These are phyloP conservation scores for Neurospora hispaniola DNA, from an alignment of 495 filamentous ascomycete species.

Conservation along the genomic window DNA sequence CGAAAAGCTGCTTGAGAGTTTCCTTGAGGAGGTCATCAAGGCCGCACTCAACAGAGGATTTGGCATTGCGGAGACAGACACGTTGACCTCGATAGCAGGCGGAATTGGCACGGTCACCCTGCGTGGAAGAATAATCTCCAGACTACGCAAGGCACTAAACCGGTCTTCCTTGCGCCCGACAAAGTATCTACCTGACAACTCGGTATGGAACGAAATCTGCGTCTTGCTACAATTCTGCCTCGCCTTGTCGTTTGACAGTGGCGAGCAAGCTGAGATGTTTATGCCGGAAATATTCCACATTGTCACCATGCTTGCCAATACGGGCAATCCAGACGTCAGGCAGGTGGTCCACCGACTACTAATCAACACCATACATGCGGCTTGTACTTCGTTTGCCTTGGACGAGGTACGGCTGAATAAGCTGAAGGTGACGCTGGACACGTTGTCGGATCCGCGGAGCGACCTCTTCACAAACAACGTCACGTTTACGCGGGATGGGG, in stretches of 20 bases:
- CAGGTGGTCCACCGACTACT: slow-evolving; percentile 48
- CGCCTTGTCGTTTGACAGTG: slow-evolving; percentile 53
- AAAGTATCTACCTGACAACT: slow-evolving; percentile 48
- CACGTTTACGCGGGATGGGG: slow-evolving; percentile 29
- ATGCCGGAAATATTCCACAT: slow-evolving; percentile 57
- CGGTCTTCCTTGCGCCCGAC: slow-evolving; percentile 52
- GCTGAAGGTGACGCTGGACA: slow-evolving; percentile 41
- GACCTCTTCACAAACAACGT: slow-evolving; percentile 35
- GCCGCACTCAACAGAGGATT: slow-evolving; percentile 44
- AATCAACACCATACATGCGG: slow-evolving; percentile 53
- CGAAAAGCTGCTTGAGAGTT: slow-evolving; percentile 49
- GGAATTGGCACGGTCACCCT: slow-evolving; percentile 51
- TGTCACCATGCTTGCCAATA: slow-evolving; percentile 56
- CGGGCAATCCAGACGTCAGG: slow-evolving; percentile 43
- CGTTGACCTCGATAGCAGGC: slow-evolving; percentile 47
- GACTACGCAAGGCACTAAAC: slow-evolving; percentile 52
- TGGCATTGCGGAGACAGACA: slow-evolving; percentile 47
- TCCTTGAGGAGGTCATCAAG: slow-evolving; percentile 54
- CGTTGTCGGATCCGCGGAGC: slow-evolving; percentile 43
- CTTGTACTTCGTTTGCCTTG: slow-evolving; percentile 49
- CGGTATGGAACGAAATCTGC: slow-evolving; percentile 54
- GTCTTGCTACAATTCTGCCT: slow-evolving; percentile 52
- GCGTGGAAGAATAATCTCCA: slow-evolving; percentile 48
- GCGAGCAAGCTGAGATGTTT: slow-evolving; percentile 51
- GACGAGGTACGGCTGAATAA: slow-evolving; percentile 43